phyloP scores from a whole-genome alignment of 345 rosid species.

The rapeseed (Brassica napus) region Da-Ae NC_063444.1:6539501-6540000 shows the following conservation, averaged over 20 bases:
- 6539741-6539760: background rate
- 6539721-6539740: background rate
- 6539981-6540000: slow-evolving; percentile 5
- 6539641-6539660: background rate
- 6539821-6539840: background rate
- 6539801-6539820: slow-evolving; percentile 68
- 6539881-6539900: slow-evolving; percentile 12
- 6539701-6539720: slow-evolving; percentile 1
- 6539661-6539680: background rate
- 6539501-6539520: no score
- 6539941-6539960: background rate
- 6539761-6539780: slow-evolving; percentile 4
- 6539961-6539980: slow-evolving; percentile 17
- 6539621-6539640: background rate
- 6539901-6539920: background rate
- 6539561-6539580: no score
- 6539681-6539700: background rate
- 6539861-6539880: background rate
- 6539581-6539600: background rate
- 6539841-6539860: slow-evolving; percentile 12
- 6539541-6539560: no score
- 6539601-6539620: slow-evolving; percentile 13
- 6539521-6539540: no score
- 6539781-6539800: slow-evolving; percentile 66
- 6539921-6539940: background rate